phyloP scores from a whole-genome alignment of 495 filamentous ascomycete species.

The Barbatosphaeria neglecta region DNA sequence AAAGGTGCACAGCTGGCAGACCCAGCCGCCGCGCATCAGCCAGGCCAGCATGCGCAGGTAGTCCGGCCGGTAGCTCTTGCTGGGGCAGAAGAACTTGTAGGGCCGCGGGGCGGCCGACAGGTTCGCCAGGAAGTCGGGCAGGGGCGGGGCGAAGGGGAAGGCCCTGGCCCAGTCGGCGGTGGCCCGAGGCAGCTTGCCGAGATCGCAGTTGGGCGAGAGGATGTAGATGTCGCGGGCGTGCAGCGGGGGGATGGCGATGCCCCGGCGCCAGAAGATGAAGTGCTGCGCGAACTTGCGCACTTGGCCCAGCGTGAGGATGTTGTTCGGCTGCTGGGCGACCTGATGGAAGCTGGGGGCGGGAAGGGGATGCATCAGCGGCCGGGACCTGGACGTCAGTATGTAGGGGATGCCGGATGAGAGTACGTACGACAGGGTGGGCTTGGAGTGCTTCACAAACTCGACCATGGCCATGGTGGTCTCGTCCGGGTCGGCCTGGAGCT shows the following conservation, averaged over 20 bases:
- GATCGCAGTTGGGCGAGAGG: slow-evolving; percentile 80
- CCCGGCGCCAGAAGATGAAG: slow-evolving; percentile 89
- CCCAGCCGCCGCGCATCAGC: slow-evolving; percentile 85
- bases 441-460: slow-evolving; percentile 73
- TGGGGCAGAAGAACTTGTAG: slow-evolving; percentile 73
- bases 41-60: slow-evolving; percentile 88
- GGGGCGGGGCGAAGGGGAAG: slow-evolving; percentile 69
- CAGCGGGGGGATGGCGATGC: slow-evolving; percentile 81
- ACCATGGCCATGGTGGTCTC: slow-evolving; percentile 60
- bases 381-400: no score
- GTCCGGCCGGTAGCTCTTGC: slow-evolving; percentile 71
- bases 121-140: slow-evolving; percentile 73
- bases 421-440: slow-evolving; percentile 63
- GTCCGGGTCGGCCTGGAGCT: slow-evolving; percentile 67
- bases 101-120: slow-evolving; percentile 66
- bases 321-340: slow-evolving; percentile 50
- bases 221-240: slow-evolving; percentile 89
- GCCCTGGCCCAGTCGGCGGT: slow-evolving; percentile 57
- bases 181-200: slow-evolving; percentile 58
- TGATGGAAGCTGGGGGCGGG: slow-evolving; percentile 56
- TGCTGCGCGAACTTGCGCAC: slow-evolving; percentile 80
- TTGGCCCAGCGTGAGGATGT: slow-evolving; percentile 61
- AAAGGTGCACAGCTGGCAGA: slow-evolving; percentile 80
- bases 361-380: not conserved
- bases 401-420: not conserved